These are phyloP conservation scores for Ambrosiella beaveri DNA, from an alignment of 2,329 filamentous ascomycete species.

Conservation along the genomic window DNA sequence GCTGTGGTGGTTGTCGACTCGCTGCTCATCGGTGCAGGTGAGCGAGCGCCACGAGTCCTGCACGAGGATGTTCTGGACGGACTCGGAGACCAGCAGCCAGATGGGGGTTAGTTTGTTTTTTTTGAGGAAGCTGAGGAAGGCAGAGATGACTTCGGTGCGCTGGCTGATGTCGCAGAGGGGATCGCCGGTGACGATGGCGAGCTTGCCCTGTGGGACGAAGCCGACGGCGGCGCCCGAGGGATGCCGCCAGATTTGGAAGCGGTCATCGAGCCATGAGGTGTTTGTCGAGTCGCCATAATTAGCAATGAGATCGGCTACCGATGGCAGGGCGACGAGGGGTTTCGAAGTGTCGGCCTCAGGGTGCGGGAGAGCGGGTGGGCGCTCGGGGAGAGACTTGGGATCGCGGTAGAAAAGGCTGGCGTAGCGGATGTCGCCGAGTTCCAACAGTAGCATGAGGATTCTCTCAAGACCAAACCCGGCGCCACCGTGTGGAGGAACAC, in stretches of 20 bases:
- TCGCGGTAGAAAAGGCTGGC: constrained; percentile 78
- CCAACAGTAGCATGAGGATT: constrained; percentile 68
- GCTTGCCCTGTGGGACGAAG: constrained; percentile 60
- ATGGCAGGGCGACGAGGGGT: constrained; percentile 37
- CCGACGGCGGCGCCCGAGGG: constrained; percentile 69
- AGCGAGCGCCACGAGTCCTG: constrained; percentile 67
- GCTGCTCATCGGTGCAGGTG: constrained; percentile 77
- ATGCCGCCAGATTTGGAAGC: constrained; percentile 79
- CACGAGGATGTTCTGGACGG: constrained; percentile 64
- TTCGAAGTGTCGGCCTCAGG: constrained; percentile 65
- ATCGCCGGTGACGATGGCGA: constrained; percentile 72
- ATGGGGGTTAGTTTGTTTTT: constrained; percentile 57
- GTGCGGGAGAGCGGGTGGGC: constrained; percentile 52
- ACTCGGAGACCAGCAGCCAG: constrained; percentile 74
- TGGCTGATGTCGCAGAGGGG: constrained; percentile 70
- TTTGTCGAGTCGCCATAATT: constrained; percentile 93
- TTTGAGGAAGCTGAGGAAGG: constrained; percentile 48
- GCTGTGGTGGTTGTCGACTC: constrained; percentile 52
- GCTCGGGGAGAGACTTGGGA: constrained; percentile 66
- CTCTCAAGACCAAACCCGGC: constrained; percentile 83
- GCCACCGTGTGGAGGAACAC: constrained; percentile 74
- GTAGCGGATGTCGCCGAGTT: constrained; percentile 76
- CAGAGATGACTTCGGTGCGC: constrained; percentile 53
- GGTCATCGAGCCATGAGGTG: constrained; percentile 81
- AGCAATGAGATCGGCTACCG: constrained; percentile 73